Evolutionary conservation across 2,329 filamentous ascomycete species (phyloP).

Genomic region (Aspergillus sclerotialis): DNA sequence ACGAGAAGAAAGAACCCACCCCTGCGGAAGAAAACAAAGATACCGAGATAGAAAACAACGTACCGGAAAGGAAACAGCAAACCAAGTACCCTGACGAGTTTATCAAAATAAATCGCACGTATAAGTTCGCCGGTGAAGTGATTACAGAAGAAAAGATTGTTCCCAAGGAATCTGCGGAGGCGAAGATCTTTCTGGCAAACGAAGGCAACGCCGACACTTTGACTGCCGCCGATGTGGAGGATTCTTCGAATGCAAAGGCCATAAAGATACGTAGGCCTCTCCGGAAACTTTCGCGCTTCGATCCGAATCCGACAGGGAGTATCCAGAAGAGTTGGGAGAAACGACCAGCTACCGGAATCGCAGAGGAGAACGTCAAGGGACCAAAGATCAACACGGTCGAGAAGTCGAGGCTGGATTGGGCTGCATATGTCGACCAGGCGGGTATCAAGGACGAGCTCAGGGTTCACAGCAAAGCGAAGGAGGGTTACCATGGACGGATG

Average conservation of each 20-base stretch:
- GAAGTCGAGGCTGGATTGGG: conserved; percentile 61
- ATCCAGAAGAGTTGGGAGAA: conserved; percentile 41
- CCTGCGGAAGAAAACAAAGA: conserved; percentile 7
- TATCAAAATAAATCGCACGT: conserved; percentile 51
- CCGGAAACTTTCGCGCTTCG: conserved; percentile 39
- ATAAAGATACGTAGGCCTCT: conserved; percentile 31
- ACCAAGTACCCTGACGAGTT: conserved; percentile 33
- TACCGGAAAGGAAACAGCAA: conserved; percentile 7
- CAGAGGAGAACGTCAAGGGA: conserved; percentile 32
- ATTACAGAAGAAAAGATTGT: conserved; percentile 50
- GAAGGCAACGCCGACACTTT: conserved; percentile 31
- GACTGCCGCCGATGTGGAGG: conserved; percentile 16
- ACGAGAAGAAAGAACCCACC: conserved; percentile 8
- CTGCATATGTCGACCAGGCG: conserved; percentile 54
- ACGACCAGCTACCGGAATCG: conserved; percentile 18
- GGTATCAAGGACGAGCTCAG: conserved; percentile 57
- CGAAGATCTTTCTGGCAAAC: conserved; percentile 44
- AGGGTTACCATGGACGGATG: conserved; percentile 55
- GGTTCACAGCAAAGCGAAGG: conserved; percentile 55
- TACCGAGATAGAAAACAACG: conserved; percentile 6
- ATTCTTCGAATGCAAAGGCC: conserved; percentile 11
- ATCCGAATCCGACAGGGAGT: conserved; percentile 37
- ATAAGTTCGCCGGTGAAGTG: conserved; percentile 51
- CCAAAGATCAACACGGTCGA: conserved; percentile 61
- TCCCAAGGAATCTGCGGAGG: conserved; percentile 48